A percentile compares a stretch with the other conserved stretches of the same genome.
These are phyloP conservation scores for Pichia norvegensis DNA, from an alignment of 1,139 yeast species.

Conservation along the genomic window DNA sequence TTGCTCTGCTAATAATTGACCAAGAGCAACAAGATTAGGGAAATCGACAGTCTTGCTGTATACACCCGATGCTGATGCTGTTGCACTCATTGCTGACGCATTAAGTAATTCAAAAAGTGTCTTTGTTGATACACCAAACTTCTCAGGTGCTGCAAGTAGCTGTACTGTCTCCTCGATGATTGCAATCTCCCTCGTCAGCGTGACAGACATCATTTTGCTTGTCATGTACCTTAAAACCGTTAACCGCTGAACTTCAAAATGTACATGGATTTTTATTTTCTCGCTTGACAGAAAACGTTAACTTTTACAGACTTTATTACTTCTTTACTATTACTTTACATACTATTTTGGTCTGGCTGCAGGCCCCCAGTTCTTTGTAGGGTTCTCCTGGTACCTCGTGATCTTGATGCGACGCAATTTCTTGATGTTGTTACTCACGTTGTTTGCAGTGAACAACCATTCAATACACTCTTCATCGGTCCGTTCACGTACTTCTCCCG, in stretches of 20 bases:
- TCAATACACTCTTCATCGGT: slow-evolving; percentile 21
- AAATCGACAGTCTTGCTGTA: slow-evolving; percentile 17
- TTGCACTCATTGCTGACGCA: slow-evolving; percentile 7
- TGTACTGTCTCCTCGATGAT: slow-evolving; percentile 21
- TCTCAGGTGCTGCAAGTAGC: slow-evolving; percentile 19
- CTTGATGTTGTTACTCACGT: slow-evolving; percentile 47
- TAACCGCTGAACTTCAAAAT: too few species aligned
- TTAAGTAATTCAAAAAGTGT: slow-evolving; percentile 17
- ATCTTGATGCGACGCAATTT: slow-evolving; percentile 66
- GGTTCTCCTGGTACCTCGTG: slow-evolving; percentile 85
- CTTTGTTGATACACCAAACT: slow-evolving; percentile 13
- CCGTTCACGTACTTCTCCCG: slow-evolving; percentile 19
- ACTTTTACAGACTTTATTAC: too few species aligned
- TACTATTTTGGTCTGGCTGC: slow-evolving; percentile 39
- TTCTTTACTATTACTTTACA: too few species aligned
- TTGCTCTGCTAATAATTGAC: slow-evolving; percentile 14
- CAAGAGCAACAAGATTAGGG: slow-evolving; percentile 18
- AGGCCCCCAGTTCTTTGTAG: slow-evolving; percentile 91
- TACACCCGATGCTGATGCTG: not conserved
- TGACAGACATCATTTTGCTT: not conserved
- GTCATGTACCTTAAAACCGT: too few species aligned
- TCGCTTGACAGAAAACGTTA: not conserved
- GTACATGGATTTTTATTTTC: too few species aligned
- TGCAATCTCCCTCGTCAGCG: slow-evolving; percentile 16
- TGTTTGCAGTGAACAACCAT: slow-evolving; percentile 48